Evolutionary conservation across 1,284 basidiomycete species (phyloP).

Genomic region (Termitomyces sp.): DNA sequence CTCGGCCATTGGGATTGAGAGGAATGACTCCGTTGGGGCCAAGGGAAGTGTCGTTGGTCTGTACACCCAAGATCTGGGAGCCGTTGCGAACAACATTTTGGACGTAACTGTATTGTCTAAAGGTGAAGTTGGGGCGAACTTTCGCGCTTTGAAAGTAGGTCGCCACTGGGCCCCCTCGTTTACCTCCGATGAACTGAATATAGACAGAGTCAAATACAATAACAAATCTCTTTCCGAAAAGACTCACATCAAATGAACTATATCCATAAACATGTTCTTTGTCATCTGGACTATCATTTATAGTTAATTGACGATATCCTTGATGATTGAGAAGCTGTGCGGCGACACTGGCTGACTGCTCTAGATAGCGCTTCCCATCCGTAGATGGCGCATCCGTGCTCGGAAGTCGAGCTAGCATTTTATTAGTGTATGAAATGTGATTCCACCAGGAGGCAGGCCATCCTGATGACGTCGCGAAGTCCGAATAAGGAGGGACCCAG

Average conservation of each 20-base stretch:
- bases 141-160: conserved; percentile 55
- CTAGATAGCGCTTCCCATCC: conserved; percentile 57
- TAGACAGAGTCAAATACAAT: not conserved
- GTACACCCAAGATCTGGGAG: conserved; percentile 51
- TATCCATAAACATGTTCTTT: conserved; percentile 62
- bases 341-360: conserved; percentile 43
- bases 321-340: conserved; percentile 38
- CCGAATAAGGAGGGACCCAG: conserved; percentile 47
- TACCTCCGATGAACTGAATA: conserved; percentile 47
- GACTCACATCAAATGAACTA: conserved; percentile 46
- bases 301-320: conserved; percentile 47
- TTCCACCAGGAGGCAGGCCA: conserved; percentile 55
- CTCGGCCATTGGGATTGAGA: conserved; percentile 51
- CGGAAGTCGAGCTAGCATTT: conserved; percentile 46
- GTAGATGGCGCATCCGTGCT: conserved; percentile 55
- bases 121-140: conserved; percentile 49
- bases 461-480: conserved; percentile 47
- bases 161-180: conserved; percentile 54
- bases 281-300: conserved; percentile 49
- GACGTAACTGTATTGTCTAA: conserved; percentile 44
- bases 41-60: conserved; percentile 53
- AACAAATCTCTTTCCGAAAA: not conserved
- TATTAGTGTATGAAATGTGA: conserved; percentile 44
- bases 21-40: conserved; percentile 51
- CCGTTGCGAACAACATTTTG: conserved; percentile 55